Conservation (phyloP, 1,139 yeast species). For the Candida buenavistaensis region DNA sequence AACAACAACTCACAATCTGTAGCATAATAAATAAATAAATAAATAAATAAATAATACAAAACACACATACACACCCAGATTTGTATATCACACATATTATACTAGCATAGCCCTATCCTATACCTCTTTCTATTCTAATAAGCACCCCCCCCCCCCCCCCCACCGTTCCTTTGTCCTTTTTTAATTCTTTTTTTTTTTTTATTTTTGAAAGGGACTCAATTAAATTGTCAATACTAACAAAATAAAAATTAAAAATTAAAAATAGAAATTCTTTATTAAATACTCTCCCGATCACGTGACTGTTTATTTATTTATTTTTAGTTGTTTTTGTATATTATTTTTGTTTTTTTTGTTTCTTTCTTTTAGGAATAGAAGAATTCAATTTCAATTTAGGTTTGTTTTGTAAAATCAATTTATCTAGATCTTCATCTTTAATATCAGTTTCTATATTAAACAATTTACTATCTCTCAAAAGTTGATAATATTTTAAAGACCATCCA, state of each 20-base stretch:
- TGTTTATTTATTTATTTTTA: conserved; percentile 2
- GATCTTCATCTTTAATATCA: conserved; percentile 18
- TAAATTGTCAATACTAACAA: too few species aligned
- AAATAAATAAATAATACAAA: too few species aligned
- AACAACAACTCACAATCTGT: too few species aligned
- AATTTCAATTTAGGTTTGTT: conserved; percentile 7
- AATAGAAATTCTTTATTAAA: neutral
- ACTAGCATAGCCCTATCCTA: too few species aligned
- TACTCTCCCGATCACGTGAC: neutral
- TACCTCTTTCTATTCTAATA: too few species aligned
- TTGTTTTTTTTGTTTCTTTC: conserved; percentile 9
- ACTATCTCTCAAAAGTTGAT: conserved; percentile 24
- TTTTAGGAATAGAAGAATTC: conserved; percentile 1
- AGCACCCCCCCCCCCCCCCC: too few species aligned
- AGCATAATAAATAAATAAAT: too few species aligned
- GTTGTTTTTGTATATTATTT: conserved; percentile 5
- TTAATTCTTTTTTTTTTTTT: too few species aligned
- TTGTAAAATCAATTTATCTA: conserved; percentile 9
- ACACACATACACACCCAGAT: too few species aligned
- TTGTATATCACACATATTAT: too few species aligned
- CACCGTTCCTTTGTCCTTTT: too few species aligned
- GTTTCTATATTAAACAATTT: conserved; percentile 25
- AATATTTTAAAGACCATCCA: conserved; percentile 39
- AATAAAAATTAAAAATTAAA: neutral
- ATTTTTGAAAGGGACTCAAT: too few species aligned